These are phyloP conservation scores for Candida oleophila DNA, from an alignment of 805 yeast genomes.

Conservation along the genomic window DNA sequence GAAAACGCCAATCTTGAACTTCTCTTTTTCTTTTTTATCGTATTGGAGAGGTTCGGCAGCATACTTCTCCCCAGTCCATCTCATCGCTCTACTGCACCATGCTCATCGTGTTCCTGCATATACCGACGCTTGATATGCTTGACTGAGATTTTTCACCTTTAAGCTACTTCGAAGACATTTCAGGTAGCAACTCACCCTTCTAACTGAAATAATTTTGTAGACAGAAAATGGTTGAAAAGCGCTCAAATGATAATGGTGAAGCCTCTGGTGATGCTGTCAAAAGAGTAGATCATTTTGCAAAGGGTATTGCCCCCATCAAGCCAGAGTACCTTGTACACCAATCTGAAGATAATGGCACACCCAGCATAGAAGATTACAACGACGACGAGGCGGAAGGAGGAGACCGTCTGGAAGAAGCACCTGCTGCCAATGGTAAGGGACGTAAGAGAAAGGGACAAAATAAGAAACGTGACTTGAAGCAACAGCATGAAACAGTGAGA, in stretches of 20 bases:
- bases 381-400: slow-evolving; percentile 49
- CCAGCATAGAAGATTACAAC: slow-evolving; percentile 35
- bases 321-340: slow-evolving; percentile 60
- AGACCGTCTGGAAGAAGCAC: slow-evolving; percentile 34
- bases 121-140: too few species aligned
- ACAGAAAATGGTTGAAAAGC: slow-evolving; percentile 11
- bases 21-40: too few species aligned
- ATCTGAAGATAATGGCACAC: slow-evolving; percentile 35
- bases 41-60: too few species aligned
- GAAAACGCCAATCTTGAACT: too few species aligned
- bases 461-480: slow-evolving; percentile 74
- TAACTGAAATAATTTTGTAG: neutral
- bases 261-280: slow-evolving; percentile 21
- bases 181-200: neutral
- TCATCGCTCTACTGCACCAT: too few species aligned
- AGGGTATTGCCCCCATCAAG: slow-evolving; percentile 78
- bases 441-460: slow-evolving; percentile 76
- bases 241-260: slow-evolving; percentile 14
- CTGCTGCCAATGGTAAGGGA: slow-evolving; percentile 32
- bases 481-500: slow-evolving; percentile 59
- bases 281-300: slow-evolving; percentile 26
- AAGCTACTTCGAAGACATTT: too few species aligned
- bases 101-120: too few species aligned
- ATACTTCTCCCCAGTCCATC: too few species aligned
- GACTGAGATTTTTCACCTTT: too few species aligned